Evolutionary conservation across 768 basidiomycete genomes (phyloP).

Genomic region (Termitomyces eurrhizus): DNA sequence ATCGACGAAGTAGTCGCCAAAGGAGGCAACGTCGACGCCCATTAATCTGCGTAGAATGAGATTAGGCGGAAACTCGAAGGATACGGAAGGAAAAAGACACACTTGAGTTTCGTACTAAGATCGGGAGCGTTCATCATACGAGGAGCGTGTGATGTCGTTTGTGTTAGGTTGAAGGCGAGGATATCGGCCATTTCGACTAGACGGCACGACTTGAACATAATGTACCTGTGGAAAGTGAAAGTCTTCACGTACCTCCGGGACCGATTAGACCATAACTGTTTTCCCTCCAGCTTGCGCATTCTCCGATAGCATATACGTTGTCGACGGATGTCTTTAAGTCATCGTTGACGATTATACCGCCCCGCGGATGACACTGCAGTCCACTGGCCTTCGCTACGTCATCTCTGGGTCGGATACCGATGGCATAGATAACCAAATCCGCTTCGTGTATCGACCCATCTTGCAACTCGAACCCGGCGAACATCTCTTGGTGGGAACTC

Average conservation of each 20-base stretch:
- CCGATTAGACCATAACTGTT: constrained; percentile 73
- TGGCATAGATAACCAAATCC: constrained; percentile 61
- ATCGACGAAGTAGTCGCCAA: constrained; percentile 73
- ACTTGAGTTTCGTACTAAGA: constrained; percentile 65
- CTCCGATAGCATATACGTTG: constrained; percentile 71
- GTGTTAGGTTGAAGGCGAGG: constrained; percentile 65
- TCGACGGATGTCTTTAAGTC: constrained; percentile 50
- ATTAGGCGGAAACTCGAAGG: background rate
- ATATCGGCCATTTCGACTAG: constrained; percentile 68
- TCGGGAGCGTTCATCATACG: constrained; percentile 55
- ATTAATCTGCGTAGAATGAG: constrained; percentile 16
- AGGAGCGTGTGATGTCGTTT: constrained; percentile 35
- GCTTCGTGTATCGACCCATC: constrained; percentile 43
- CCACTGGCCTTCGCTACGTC: constrained; percentile 50
- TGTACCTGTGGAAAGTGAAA: background rate
- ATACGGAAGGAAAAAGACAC: background rate
- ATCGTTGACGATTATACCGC: constrained; percentile 60
- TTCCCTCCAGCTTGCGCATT: constrained; percentile 66
- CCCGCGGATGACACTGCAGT: constrained; percentile 42
- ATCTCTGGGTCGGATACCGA: constrained; percentile 70
- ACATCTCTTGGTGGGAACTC: constrained; percentile 18
- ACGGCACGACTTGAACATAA: constrained; percentile 20
- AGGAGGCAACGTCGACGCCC: constrained; percentile 54
- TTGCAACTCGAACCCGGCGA: constrained; percentile 47
- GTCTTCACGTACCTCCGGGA: constrained; percentile 41